Percentiles rank a stretch among this genome's conserved stretches.
Evolutionary conservation across 345 rosid genomes (phyloP).

Genomic region (Gossypium australe): DNA sequence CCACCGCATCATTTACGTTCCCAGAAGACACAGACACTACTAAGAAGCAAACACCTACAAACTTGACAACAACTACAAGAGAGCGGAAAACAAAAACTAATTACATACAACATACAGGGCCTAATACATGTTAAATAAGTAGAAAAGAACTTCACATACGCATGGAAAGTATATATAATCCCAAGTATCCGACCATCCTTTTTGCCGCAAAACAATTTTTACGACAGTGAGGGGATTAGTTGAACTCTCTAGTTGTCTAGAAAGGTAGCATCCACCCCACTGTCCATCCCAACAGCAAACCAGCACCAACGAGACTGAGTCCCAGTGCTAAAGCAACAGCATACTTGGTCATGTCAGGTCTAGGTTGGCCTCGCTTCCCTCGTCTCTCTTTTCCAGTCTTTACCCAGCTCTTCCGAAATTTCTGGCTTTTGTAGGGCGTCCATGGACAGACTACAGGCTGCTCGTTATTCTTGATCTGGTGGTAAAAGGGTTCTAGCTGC

Average conservation of each 20-base stretch:
- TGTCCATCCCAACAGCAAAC: constrained; percentile 94
- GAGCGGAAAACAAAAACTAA: neutral
- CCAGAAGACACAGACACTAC: neutral
- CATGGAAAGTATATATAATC: neutral
- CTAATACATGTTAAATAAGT: constrained; percentile 2
- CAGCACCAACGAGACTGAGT: constrained; percentile 88
- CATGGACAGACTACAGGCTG: constrained; percentile 52
- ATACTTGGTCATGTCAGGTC: constrained; percentile 37
- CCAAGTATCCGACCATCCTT: neutral
- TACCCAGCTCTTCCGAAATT: constrained; percentile 26
- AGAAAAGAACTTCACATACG: neutral
- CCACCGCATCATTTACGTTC: constrained; percentile 17
- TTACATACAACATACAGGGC: neutral
- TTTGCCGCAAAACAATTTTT: neutral
- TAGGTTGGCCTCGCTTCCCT: constrained; percentile 30
- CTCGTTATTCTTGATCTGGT: constrained; percentile 53
- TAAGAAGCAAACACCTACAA: neutral
- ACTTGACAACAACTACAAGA: neutral
- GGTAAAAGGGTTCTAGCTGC: constrained; percentile 70
- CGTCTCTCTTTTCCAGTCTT: constrained; percentile 29
- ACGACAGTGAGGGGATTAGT: neutral
- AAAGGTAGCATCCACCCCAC: constrained; percentile 86
- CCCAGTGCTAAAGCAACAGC: constrained; percentile 68
- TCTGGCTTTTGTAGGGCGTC: constrained; percentile 41
- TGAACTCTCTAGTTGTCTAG: constrained; percentile 14